Percentiles rank a stretch among this genome's conserved stretches.
These are phyloP conservation scores for Otatea glauca DNA, from an alignment of 176 grass and related monocot genomes.

Conservation along the genomic window DNA sequence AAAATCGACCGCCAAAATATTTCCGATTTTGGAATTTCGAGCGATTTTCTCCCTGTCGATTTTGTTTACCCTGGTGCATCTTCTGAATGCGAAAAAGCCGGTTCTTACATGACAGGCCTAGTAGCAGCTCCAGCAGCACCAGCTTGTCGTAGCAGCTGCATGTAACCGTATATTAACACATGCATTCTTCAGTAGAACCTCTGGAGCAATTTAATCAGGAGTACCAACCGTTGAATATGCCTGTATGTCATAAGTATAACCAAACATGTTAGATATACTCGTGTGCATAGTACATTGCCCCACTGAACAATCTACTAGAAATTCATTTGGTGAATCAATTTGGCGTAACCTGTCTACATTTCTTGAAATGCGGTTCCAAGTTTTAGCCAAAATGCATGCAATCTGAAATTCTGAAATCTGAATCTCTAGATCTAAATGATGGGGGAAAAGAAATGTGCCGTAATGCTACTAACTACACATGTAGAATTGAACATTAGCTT, in stretches of 20 bases:
- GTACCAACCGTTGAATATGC: constrained; percentile 98
- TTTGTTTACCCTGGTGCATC: too few relatives aligned
- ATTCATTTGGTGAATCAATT: not conserved
- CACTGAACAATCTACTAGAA: constrained; percentile 7
- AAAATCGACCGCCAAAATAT: too few relatives aligned
- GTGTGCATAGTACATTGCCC: not conserved
- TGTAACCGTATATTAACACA: constrained; percentile 31
- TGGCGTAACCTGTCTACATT: too few relatives aligned
- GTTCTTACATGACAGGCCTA: constrained; percentile 56
- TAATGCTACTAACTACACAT: too few relatives aligned
- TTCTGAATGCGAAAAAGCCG: not conserved
- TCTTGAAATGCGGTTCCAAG: too few relatives aligned
- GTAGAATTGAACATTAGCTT: too few relatives aligned
- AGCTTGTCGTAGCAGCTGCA: constrained; percentile 72
- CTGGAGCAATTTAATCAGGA: constrained; percentile 99
- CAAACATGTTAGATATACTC: constrained; percentile 1
- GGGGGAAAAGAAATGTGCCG: too few relatives aligned
- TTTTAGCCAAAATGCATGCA: too few relatives aligned
- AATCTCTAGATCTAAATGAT: too few relatives aligned
- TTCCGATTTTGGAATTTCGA: too few relatives aligned
- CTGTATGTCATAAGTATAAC: constrained; percentile 48
- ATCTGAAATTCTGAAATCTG: too few relatives aligned
- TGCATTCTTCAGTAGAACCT: constrained; percentile 88
- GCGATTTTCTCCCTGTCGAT: too few relatives aligned
- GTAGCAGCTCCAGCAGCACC: constrained; percentile 71